Base-by-base conservation (phyloP, 352 stramenopile genomes). In the Phytophthora citricola region DNA sequence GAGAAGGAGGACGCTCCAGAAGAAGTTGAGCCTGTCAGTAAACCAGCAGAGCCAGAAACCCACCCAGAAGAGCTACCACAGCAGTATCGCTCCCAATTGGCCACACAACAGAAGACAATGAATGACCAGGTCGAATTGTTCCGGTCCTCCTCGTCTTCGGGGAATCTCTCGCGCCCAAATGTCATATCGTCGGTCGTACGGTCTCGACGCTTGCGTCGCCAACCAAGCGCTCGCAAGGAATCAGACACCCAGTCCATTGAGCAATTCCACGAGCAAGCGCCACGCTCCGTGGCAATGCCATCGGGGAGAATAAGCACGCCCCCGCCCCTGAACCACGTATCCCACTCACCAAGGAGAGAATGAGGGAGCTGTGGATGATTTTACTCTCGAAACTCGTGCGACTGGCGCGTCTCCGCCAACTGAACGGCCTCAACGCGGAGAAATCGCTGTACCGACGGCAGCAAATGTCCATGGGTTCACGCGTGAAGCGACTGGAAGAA, bases 381-480 rank as follows among this genome's bases (percentile, higher is more conserved):
- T 71, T 90, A 29, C 83, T 92, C 17, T 43, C 43, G 14, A 83
- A 78, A 20, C 75, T 90, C 27, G 63, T 92, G 20, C 81, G 87
- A 41, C 40, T 92, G 46, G 63, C 76, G 47, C 79, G 83, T 1
- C 58, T 92, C 20, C 78, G 87, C 27, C 71, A 78, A 32, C 68
- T 91, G 43, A 82, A 81, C 20, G 81, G 79, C 24, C 53, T 76
- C 9, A 87, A 71, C 26, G 63, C 76, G 11, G 81, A 91, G 27
- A 75, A 73, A 55, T 69, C 76, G 7, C 58, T 91, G 0, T 90
- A 90, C 59, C 79, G 76, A 10, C 81, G 76, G 41, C 66, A 89
- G 31, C 83, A 89, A 54, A 74, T 86, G 9, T 91, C 84, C 3
- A 87, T 92, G 62, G 84, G 84, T 1, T 73, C 78, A 9, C 81